These are phyloP conservation scores for Zymoseptoria passerinii DNA, from an alignment of 2,329 filamentous ascomycete genomes.

Conservation along the genomic window DNA sequence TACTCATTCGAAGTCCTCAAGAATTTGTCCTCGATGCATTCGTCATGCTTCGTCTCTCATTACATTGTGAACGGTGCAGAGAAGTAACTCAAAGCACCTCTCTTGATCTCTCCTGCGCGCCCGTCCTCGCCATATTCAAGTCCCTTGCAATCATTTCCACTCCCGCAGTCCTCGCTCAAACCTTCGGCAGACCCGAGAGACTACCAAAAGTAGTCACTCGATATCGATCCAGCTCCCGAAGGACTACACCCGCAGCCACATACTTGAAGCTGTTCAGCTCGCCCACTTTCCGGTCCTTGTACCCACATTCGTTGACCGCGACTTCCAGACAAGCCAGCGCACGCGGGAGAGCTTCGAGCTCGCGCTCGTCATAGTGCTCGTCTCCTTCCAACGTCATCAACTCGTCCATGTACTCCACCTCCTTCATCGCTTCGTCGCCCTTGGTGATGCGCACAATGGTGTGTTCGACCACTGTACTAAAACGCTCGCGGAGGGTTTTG, in stretches of 20 bases:
- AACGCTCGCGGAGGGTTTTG: constrained; percentile 33
- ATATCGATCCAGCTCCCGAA: constrained; percentile 42
- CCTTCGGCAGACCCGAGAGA: constrained; percentile 1
- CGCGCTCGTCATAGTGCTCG: constrained; percentile 20
- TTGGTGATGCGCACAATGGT: constrained; percentile 38
- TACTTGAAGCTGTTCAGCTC: constrained; percentile 46
- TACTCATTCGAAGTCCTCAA: not conserved
- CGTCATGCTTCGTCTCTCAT: not conserved
- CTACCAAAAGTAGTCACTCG: constrained; percentile 15
- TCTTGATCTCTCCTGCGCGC: not conserved
- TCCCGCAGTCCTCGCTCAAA: not conserved
- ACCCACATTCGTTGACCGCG: constrained; percentile 31
- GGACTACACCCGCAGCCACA: constrained; percentile 43
- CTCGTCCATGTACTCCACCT: constrained; percentile 19
- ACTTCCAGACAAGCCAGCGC: constrained; percentile 45
- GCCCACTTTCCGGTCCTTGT: constrained; percentile 26
- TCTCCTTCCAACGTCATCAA: constrained; percentile 18
- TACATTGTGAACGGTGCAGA: not conserved
- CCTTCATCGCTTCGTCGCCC: constrained; percentile 28
- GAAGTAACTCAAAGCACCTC: not conserved
- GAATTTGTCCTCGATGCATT: not conserved
- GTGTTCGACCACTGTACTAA: constrained; percentile 35
- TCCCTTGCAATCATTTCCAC: not conserved
- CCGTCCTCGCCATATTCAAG: not conserved
- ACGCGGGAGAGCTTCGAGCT: constrained; percentile 39